A percentile compares a stretch with the other conserved stretches of the same genome.
phyloP scores from a whole-genome alignment of 441 rosid genomes.

The Geranium incanum region DNA sequence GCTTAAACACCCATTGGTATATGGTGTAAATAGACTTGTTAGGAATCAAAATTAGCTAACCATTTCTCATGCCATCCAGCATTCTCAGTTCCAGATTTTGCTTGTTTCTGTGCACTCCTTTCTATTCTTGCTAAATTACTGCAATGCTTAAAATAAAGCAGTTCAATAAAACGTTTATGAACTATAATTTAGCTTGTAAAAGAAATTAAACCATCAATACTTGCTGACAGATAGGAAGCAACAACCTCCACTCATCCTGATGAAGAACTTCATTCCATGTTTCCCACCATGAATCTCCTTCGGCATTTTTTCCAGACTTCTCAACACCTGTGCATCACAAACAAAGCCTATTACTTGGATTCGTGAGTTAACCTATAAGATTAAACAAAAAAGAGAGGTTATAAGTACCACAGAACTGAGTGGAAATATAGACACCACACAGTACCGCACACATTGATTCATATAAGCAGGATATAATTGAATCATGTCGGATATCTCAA shows the following conservation, averaged over 20 bases:
- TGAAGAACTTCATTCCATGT: conserved; percentile 97
- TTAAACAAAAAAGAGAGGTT: background rate
- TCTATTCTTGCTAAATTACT: conserved; percentile 96
- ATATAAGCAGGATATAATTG: background rate
- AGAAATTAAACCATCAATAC: conserved; percentile 11
- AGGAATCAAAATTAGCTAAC: conserved; percentile 36
- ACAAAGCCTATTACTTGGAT: conserved; percentile 9
- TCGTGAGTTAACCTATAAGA: background rate
- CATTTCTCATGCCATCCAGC: conserved; percentile 99
- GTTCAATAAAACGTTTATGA: background rate
- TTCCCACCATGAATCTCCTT: conserved; percentile 99
- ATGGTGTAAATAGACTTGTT: conserved; percentile 10
- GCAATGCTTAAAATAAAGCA: conserved; percentile 23
- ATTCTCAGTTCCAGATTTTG: conserved; percentile 85
- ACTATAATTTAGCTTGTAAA: conserved; percentile 4
- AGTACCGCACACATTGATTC: background rate
- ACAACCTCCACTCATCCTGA: conserved; percentile 98
- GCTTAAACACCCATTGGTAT: conserved; percentile 2
- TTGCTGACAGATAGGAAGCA: conserved; percentile 7
- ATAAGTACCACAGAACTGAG: background rate
- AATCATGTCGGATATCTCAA: background rate
- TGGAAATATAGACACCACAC: background rate
- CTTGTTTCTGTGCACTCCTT: conserved; percentile 98
- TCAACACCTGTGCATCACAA: conserved; percentile 60
- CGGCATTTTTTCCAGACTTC: conserved; percentile 90